Base-by-base conservation (phyloP, 257 asterid genomes). In the Gentiana macrophylla region DNA sequence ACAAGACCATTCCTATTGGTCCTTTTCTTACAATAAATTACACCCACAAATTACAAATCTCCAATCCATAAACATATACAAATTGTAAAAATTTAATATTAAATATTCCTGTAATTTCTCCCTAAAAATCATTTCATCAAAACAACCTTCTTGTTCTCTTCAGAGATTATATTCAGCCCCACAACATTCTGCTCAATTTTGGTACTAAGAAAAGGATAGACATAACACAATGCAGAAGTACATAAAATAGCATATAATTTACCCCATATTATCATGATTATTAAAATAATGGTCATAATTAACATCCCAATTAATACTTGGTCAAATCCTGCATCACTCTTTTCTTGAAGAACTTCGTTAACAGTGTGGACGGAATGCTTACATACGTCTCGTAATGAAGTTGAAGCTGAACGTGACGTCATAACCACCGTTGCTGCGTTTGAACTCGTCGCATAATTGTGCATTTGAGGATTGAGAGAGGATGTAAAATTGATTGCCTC, bases 241-340 rank as follows among this genome's bases (percentile, higher is more conserved):
- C 72, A 72, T 57, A 77, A 36, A 67, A 77, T 77, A 55, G 82
- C 82, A 62, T 70, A 77, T 4, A 62, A 12, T 49, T 70, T 77
- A 2, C 82, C 82, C 67, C 72, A 72, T 51, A 77, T 34, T 37
- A 72, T 38, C 77, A 77, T 66, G 56, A 67, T 67, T 55, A 63
- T 33, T 48, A 76, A 49, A 3, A 67, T 56, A 12, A 65, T 60
- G 73, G 66, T 6, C 49, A 76, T 36, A 4, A 65, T 49, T 6
- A 71, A 62, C 70, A 72, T 68, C 48, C 78, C 81, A 57, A 59
- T 24, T 24, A 24, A 12, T 2, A 66, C 5, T 24, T 60, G 66
- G 59, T 69, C 78, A 52, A 65, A 45, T 2, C 59, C 63, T 36
- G n/a, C 61, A 37, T 35, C 48, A 2, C 34, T 4, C 2, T 6